Conservation (phyloP, 768 basidiomycete species). For the Xerocomellus chrysenteron region DNA sequence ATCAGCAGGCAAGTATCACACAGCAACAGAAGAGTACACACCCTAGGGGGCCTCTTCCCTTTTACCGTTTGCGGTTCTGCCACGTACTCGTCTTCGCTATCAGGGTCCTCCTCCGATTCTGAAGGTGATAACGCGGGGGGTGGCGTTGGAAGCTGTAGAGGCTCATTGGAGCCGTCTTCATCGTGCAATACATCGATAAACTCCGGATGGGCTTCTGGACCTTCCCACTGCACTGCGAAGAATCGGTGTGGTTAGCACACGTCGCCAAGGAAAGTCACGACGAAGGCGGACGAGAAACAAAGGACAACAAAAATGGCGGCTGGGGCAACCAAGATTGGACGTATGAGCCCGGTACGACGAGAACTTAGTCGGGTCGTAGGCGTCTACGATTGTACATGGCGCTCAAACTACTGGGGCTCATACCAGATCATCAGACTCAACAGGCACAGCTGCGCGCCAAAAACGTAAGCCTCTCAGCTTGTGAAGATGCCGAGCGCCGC, state of each 20-base stretch:
- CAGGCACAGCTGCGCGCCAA: constrained; percentile 34
- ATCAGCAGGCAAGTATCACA: constrained; percentile 14
- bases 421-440: constrained; percentile 39
- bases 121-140: constrained; percentile 37
- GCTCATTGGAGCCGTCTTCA: constrained; percentile 22
- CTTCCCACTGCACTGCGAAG: constrained; percentile 72
- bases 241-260: constrained; percentile 30
- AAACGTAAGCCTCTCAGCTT: constrained; percentile 36
- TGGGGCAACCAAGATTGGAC: not conserved
- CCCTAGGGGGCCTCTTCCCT: constrained; percentile 41
- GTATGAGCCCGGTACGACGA: constrained; percentile 5
- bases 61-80: constrained; percentile 40
- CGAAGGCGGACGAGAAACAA: constrained; percentile 14
- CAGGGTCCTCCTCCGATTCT: constrained; percentile 49
- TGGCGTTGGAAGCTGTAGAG: constrained; percentile 21
- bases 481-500: constrained; percentile 28
- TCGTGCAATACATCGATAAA: constrained; percentile 22
- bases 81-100: constrained; percentile 74
- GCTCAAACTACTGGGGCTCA: constrained; percentile 33
- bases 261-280: constrained; percentile 14
- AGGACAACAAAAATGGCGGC: constrained; percentile 2
- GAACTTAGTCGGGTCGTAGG: constrained; percentile 18
- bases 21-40: constrained; percentile 32
- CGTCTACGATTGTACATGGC: constrained; percentile 26
- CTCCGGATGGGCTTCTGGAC: constrained; percentile 55